Percentiles rank a stretch among this genome's conserved stretches.
Evolutionary conservation across 2,329 filamentous ascomycete species (phyloP).

Genomic region (Cryphonectria japonica): DNA sequence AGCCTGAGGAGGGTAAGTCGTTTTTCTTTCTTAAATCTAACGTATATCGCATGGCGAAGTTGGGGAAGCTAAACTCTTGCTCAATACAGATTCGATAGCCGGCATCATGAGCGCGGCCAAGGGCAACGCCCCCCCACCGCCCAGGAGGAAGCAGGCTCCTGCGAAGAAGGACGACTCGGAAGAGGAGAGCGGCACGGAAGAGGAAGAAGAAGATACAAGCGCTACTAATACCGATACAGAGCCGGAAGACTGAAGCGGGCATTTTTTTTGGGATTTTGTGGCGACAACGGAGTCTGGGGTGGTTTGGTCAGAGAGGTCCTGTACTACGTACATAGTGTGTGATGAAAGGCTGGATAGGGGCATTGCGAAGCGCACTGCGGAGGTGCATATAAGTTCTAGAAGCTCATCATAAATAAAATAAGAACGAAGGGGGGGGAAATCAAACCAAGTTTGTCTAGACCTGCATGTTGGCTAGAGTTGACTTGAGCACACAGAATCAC

Average conservation of each 20-base stretch:
- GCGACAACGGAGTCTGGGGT: constrained; percentile 1
- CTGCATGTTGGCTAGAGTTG: not conserved
- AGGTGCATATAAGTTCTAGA: not conserved
- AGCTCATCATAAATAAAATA: not conserved
- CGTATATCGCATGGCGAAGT: not conserved
- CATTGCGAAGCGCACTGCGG: not conserved
- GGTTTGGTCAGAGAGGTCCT: not conserved
- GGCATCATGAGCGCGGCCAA: constrained; percentile 90
- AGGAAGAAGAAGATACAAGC: constrained; percentile 68
- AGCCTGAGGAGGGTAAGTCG: constrained; percentile 91
- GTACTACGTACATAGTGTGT: not conserved
- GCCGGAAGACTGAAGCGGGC: constrained; percentile 52
- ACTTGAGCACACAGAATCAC: no score
- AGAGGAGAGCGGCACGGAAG: constrained; percentile 84
- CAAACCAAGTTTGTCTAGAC: not conserved
- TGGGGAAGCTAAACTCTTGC: constrained; percentile 36
- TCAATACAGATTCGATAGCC: constrained; percentile 74
- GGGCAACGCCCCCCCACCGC: constrained; percentile 61
- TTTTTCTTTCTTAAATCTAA: not conserved
- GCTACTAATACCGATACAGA: constrained; percentile 72
- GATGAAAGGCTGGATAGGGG: not conserved
- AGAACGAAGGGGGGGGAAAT: not conserved
- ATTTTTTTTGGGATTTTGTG: not conserved
- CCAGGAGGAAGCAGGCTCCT: constrained; percentile 55
- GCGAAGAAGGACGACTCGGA: constrained; percentile 63